Evolutionary conservation across 2,329 filamentous ascomycete genomes (phyloP).

Genomic region (Trichoderma lentiforme): DNA sequence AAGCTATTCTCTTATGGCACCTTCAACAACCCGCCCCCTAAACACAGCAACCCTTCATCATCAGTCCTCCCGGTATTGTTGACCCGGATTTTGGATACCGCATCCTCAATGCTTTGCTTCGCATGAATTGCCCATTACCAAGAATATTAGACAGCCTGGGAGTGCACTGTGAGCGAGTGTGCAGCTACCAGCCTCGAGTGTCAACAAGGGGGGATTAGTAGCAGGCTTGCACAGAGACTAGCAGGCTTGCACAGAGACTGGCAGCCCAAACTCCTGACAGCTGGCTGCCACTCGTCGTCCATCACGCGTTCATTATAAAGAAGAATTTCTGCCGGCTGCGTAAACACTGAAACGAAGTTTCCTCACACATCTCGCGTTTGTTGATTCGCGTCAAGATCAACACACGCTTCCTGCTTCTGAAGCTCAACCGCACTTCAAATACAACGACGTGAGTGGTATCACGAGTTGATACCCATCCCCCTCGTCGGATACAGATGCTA

Average conservation of each 20-base stretch:
- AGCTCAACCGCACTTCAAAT: background rate
- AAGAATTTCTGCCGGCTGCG: background rate
- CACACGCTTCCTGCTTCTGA: background rate
- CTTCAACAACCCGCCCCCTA: background rate
- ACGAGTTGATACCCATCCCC: background rate
- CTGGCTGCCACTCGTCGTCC: background rate
- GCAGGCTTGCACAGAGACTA: background rate
- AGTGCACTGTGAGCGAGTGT: background rate
- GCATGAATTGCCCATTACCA: too few relatives aligned
- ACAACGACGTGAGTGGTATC: background rate
- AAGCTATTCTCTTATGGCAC: background rate
- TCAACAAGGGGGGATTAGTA: background rate
- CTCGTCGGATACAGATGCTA: background rate
- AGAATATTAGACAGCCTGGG: background rate
- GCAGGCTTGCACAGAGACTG: background rate
- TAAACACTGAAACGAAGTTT: background rate
- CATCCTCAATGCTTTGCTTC: background rate
- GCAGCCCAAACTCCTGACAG: background rate
- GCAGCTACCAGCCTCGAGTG: background rate
- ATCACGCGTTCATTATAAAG: background rate
- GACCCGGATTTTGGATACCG: background rate
- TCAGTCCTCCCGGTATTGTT: background rate
- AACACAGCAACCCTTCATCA: background rate
- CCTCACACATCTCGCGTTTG: background rate
- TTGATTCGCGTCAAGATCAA: background rate